phyloP scores from a whole-genome alignment of 1,284 basidiomycete species.

The Puccinia hordei region DNA sequence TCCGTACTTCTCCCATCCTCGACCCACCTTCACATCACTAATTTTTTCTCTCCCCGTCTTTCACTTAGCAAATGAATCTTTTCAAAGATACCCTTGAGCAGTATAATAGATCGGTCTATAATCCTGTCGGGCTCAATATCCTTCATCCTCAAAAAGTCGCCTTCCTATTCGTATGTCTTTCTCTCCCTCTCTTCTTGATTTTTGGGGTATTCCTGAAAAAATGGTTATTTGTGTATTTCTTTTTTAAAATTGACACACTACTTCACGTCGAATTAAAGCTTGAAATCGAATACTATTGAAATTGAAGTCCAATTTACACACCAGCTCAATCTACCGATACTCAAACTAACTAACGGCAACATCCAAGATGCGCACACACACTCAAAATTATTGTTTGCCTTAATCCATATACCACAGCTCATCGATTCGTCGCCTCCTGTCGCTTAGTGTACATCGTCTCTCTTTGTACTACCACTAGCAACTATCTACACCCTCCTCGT shows the following conservation, averaged over 20 bases:
- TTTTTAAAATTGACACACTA: background rate
- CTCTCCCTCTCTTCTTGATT: background rate
- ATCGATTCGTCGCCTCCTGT: too few species aligned
- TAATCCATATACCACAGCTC: background rate
- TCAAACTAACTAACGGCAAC: background rate
- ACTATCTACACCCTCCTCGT: too few species aligned
- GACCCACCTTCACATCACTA: background rate
- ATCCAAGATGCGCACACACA: background rate
- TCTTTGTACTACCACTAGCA: background rate
- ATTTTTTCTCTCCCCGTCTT: background rate
- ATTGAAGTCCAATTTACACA: background rate
- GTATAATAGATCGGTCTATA: constrained; percentile 71
- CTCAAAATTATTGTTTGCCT: background rate
- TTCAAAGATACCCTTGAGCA: constrained; percentile 67
- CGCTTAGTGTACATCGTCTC: too few species aligned
- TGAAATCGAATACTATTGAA: constrained; percentile 40
- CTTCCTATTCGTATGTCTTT: constrained; percentile 71
- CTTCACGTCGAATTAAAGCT: background rate
- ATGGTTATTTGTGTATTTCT: too few species aligned
- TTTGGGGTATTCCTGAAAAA: too few species aligned
- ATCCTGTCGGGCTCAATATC: constrained; percentile 77
- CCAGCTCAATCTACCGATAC: background rate
- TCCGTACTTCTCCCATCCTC: constrained; percentile 58
- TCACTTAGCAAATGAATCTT: constrained; percentile 72
- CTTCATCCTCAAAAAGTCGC: constrained; percentile 76